These are phyloP conservation scores for Pichia cactophila DNA, from an alignment of 1,139 yeast species.

Conservation along the genomic window DNA sequence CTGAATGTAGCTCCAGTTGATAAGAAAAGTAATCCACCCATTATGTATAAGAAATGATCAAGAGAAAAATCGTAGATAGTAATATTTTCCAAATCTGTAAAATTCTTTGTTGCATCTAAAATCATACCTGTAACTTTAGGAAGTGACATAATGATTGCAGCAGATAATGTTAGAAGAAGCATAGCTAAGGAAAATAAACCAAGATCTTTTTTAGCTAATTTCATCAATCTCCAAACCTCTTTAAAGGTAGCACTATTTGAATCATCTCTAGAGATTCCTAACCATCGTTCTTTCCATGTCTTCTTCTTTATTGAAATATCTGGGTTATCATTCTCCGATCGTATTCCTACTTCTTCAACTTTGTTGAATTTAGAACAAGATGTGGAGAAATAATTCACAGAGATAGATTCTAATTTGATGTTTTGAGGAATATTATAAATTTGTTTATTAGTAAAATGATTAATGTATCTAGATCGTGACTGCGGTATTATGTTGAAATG, in stretches of 20 bases:
- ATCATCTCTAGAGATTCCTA: conserved; percentile 26
- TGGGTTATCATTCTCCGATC: not conserved
- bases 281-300: conserved; percentile 24
- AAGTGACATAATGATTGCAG: conserved; percentile 61
- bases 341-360: conserved; percentile 1
- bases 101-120: conserved; percentile 48
- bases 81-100: conserved; percentile 29
- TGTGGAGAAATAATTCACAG: not conserved
- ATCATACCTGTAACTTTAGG: conserved; percentile 82
- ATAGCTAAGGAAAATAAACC: conserved; percentile 52
- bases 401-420: not conserved
- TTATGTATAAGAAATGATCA: conserved; percentile 39
- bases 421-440: not conserved
- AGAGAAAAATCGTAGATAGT: conserved; percentile 41
- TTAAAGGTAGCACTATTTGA: conserved; percentile 32
- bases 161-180: conserved; percentile 48
- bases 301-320: not conserved
- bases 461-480: not conserved
- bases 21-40: conserved; percentile 49
- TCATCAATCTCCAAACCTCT: conserved; percentile 44
- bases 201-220: conserved; percentile 44
- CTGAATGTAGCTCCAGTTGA: conserved; percentile 81
- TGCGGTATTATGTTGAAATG: not conserved
- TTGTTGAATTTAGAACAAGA: not conserved
- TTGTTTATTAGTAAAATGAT: not conserved